Evolutionary conservation across 768 basidiomycete genomes (phyloP).

Genomic region (Porpolomopsis calyptriformis): DNA sequence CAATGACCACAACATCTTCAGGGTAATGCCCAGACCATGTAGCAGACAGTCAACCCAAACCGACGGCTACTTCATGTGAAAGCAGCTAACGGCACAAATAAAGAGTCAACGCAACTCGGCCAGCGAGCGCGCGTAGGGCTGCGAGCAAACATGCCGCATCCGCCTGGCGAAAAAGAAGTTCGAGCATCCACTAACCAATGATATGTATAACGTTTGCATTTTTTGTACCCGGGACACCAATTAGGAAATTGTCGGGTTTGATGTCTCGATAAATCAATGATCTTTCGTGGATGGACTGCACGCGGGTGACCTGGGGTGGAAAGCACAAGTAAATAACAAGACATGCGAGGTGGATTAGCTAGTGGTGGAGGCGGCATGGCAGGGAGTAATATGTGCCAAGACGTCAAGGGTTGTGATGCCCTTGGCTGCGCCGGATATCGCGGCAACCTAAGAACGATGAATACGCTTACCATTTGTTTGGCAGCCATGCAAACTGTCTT

Average conservation of each 20-base stretch:
- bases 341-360: not conserved
- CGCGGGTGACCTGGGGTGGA: slow-evolving; percentile 69
- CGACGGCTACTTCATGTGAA: too few species aligned
- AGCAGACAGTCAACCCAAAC: too few species aligned
- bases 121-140: too few species aligned
- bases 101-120: not conserved
- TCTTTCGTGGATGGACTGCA: slow-evolving; percentile 97
- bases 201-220: slow-evolving; percentile 81
- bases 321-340: slow-evolving; percentile 7
- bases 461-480: slow-evolving; percentile 83
- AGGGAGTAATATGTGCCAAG: too few species aligned
- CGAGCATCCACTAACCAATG: slow-evolving; percentile 50
- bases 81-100: too few species aligned
- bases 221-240: slow-evolving; percentile 88
- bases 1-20: not conserved
- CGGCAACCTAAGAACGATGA: slow-evolving; percentile 1
- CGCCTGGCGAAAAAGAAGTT: not conserved
- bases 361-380: too few species aligned
- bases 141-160: not conserved
- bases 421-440: not conserved
- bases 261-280: slow-evolving; percentile 93
- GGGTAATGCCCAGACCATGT: not conserved
- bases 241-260: slow-evolving; percentile 98
- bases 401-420: too few species aligned
- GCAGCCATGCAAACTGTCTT: slow-evolving; percentile 99